phyloP scores from a whole-genome alignment of 2,329 filamentous ascomycete species.

The Mycosphaerelloides madeirae region DNA sequence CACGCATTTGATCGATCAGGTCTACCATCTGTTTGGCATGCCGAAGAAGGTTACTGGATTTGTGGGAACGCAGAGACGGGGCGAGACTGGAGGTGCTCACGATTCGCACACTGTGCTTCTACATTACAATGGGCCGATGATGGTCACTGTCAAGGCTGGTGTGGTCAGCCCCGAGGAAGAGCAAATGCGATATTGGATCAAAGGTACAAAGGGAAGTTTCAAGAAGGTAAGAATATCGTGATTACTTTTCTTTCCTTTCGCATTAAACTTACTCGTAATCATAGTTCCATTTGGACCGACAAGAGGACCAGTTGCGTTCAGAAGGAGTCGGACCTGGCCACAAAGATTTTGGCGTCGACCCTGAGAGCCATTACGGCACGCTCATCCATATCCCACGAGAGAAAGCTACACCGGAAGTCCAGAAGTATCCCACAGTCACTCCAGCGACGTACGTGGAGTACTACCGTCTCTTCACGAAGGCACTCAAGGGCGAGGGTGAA shows the following conservation, averaged over 20 bases:
- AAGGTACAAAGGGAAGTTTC: conserved; percentile 69
- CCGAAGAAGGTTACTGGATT: conserved; percentile 64
- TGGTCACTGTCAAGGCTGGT: conserved; percentile 65
- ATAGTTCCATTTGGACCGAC: conserved; percentile 59
- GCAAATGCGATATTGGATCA: conserved; percentile 72
- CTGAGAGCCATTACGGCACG: conserved; percentile 53
- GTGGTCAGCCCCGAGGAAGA: conserved; percentile 63
- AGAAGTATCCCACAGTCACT: conserved; percentile 54
- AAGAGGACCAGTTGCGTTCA: conserved; percentile 63
- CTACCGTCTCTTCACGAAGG: conserved; percentile 54
- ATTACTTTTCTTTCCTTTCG: background rate
- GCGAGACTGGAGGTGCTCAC: conserved; percentile 46
- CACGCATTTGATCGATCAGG: conserved; percentile 72
- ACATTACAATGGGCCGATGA: conserved; percentile 58
- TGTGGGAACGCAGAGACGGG: conserved; percentile 62
- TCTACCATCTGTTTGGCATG: conserved; percentile 64
- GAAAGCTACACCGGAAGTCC: conserved; percentile 39
- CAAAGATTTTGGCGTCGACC: conserved; percentile 61
- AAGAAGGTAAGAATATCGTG: conserved; percentile 55
- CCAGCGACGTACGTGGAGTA: conserved; percentile 65
- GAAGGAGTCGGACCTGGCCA: conserved; percentile 60
- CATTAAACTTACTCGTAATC: background rate
- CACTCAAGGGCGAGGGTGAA: conserved; percentile 48
- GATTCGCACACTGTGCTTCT: conserved; percentile 59
- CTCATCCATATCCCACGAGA: conserved; percentile 52